These are phyloP conservation scores for Orobanche coerulescens DNA, from an alignment of 257 asterid genomes.

Conservation along the genomic window DNA sequence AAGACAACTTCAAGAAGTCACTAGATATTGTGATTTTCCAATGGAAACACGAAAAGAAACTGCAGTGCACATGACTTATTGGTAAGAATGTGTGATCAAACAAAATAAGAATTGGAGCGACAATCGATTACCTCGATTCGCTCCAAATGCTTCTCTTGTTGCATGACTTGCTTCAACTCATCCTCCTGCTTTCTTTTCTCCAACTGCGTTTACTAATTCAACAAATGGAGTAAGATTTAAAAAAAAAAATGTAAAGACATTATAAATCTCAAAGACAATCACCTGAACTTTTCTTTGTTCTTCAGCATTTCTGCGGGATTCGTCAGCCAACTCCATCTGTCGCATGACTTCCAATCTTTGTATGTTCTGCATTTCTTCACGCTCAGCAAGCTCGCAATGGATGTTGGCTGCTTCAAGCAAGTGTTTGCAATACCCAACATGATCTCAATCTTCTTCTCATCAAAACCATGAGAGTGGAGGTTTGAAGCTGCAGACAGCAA, in stretches of 20 bases:
- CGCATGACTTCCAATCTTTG: slow-evolving; percentile 80
- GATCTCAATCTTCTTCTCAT: slow-evolving; percentile 97
- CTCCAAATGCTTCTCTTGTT: slow-evolving; percentile 81
- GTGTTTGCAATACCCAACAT: slow-evolving; percentile 92
- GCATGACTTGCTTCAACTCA: slow-evolving; percentile 83
- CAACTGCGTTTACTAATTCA: slow-evolving; percentile 42
- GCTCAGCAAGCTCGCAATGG: slow-evolving; percentile 92
- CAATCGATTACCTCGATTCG: slow-evolving; percentile 85
- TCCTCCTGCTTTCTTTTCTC: slow-evolving; percentile 96
- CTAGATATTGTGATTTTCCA: no score
- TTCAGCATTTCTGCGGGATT: slow-evolving; percentile 80
- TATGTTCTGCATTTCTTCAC: slow-evolving; percentile 72
- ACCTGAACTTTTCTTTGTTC: slow-evolving; percentile 88
- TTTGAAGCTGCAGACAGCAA: slow-evolving; percentile 78
- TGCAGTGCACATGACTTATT: no score
- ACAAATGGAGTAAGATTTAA: not conserved
- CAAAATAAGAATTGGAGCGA: no score
- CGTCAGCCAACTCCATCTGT: slow-evolving; percentile 85
- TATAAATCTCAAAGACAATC: no score
- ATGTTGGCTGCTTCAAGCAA: slow-evolving; percentile 91
- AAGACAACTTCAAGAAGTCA: no score
- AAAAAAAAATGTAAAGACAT: not conserved
- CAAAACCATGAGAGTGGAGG: slow-evolving; percentile 89
- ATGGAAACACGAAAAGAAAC: no score
- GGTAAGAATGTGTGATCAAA: no score